These are phyloP conservation scores for Coriolopsis trogii DNA, from an alignment of 1,284 basidiomycete genomes.

Conservation along the genomic window DNA sequence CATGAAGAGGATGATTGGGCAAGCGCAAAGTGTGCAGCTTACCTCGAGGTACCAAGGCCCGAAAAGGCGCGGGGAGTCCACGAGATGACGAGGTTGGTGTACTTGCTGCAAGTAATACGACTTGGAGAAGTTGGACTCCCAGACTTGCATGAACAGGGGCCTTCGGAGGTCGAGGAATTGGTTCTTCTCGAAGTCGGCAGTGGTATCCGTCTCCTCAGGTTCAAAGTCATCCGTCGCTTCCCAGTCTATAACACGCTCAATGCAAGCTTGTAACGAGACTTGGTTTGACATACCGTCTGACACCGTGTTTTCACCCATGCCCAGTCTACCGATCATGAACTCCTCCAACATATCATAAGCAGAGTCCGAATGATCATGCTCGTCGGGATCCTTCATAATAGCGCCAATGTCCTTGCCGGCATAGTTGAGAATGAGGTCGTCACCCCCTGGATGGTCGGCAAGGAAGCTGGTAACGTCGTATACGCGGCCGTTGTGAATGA, in stretches of 20 bases:
- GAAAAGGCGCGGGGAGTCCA: slow-evolving; percentile 88
- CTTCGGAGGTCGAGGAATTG: slow-evolving; percentile 92
- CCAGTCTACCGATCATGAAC: slow-evolving; percentile 81
- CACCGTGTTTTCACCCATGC: slow-evolving; percentile 75
- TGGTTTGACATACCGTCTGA: slow-evolving; percentile 81
- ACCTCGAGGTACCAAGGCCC: slow-evolving; percentile 84
- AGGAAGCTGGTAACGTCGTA: slow-evolving; percentile 81
- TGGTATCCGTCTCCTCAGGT: slow-evolving; percentile 84
- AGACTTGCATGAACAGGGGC: slow-evolving; percentile 87
- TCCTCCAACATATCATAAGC: slow-evolving; percentile 95
- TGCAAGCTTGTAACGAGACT: slow-evolving; percentile 18
- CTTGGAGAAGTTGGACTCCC: slow-evolving; percentile 87
- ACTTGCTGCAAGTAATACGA: slow-evolving; percentile 96
- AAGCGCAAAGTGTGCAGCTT: slow-evolving; percentile 14
- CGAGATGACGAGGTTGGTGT: slow-evolving; percentile 92
- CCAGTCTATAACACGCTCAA: slow-evolving; percentile 63
- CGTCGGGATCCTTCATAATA: slow-evolving; percentile 82
- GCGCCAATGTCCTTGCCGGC: slow-evolving; percentile 85
- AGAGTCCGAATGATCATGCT: slow-evolving; percentile 92
- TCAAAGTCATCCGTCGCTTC: slow-evolving; percentile 82
- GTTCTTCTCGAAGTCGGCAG: slow-evolving; percentile 83
- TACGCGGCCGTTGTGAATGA: slow-evolving; percentile 71
- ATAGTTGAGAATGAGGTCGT: slow-evolving; percentile 79
- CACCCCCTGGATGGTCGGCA: slow-evolving; percentile 84
- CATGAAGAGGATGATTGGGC: neutral